These are phyloP conservation scores for Wickerhamiella vanderwaltii DNA, from an alignment of 805 yeast species.

Conservation along the genomic window DNA sequence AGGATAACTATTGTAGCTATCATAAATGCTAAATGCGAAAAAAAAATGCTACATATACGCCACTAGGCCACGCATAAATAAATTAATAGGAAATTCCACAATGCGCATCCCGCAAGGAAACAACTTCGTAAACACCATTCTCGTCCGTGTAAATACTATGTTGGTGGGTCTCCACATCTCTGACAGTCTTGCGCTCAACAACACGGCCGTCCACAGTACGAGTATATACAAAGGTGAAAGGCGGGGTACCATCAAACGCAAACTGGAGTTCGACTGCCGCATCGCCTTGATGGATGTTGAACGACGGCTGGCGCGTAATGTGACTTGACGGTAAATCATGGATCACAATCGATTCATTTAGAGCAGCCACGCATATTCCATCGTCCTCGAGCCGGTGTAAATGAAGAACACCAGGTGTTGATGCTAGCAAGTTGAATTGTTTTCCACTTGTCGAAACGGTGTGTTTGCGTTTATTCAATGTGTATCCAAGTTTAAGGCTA, in stretches of 20 bases:
- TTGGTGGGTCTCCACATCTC: constrained; percentile 54
- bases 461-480: constrained; percentile 46
- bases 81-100: constrained; percentile 33
- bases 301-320: constrained; percentile 63
- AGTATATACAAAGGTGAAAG: constrained; percentile 75
- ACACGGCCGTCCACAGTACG: constrained; percentile 43
- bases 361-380: constrained; percentile 43
- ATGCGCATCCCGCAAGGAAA: constrained; percentile 73
- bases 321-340: constrained; percentile 70
- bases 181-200: constrained; percentile 43
- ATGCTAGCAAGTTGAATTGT: constrained; percentile 57
- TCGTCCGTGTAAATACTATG: constrained; percentile 63
- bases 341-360: constrained; percentile 29
- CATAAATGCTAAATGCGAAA: no score
- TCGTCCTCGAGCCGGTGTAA: constrained; percentile 63
- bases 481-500: constrained; percentile 66
- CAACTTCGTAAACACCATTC: constrained; percentile 91
- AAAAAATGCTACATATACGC: no score
- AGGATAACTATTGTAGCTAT: no score
- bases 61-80: no score
- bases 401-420: constrained; percentile 64
- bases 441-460: constrained; percentile 44
- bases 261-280: constrained; percentile 69
- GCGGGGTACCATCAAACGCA: constrained; percentile 77
- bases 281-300: constrained; percentile 89